A percentile compares a stretch with the other conserved stretches of the same genome.
phyloP scores from a whole-genome alignment of 129 eudicot species.

The Solidago caesia region DNA sequence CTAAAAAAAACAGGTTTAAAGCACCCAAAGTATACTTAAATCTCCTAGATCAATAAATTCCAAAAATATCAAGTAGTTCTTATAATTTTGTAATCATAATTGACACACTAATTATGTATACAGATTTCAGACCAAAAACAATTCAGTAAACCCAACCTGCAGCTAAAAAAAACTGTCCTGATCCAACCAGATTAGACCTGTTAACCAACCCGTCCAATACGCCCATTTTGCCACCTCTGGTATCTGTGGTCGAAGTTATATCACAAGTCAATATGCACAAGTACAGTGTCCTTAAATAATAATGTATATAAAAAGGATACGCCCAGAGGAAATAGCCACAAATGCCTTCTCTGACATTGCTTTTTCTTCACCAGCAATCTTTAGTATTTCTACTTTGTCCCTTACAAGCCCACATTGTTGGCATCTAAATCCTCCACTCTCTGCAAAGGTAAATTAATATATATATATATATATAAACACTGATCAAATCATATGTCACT shows the following conservation, averaged over 20 bases:
- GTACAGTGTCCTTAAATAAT: background rate
- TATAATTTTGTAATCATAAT: no score
- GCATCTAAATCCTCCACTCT: constrained; percentile 67
- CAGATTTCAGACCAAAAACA: no score
- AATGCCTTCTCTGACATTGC: constrained; percentile 64
- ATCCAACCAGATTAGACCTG: no score
- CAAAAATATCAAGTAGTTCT: no score
- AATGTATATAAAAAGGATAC: constrained; percentile 56
- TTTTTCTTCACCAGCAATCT: constrained; percentile 55
- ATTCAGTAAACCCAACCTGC: no score
- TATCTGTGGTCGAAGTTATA: background rate
- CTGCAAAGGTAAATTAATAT: constrained; percentile 36
- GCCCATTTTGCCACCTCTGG: no score
- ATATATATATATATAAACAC: constrained; percentile 16
- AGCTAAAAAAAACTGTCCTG: no score
- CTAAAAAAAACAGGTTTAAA: no score
- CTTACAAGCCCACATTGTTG: constrained; percentile 74
- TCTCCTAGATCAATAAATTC: no score
- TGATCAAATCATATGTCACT: background rate
- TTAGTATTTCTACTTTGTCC: constrained; percentile 59
- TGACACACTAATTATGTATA: no score
- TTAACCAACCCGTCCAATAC: no score
- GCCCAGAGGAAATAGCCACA: constrained; percentile 41
- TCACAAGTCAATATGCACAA: background rate
- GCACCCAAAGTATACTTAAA: no score